Evolutionary conservation across 257 asterid species (phyloP).

Genomic region (Euphrasia confusa): DNA sequence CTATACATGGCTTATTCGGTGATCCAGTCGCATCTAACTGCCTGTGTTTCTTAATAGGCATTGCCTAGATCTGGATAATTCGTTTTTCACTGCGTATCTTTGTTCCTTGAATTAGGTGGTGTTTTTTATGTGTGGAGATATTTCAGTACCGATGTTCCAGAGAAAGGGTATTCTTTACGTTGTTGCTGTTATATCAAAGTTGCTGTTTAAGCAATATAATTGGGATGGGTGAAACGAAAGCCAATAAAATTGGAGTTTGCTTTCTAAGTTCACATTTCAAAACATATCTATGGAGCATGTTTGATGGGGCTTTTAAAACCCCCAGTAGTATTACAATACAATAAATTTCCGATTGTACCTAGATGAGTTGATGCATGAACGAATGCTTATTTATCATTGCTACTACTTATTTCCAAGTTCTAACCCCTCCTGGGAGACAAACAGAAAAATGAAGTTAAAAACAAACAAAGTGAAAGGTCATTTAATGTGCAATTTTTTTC

Average conservation of each 20-base stretch:
- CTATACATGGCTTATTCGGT: neutral
- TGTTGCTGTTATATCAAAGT: neutral
- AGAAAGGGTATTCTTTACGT: neutral
- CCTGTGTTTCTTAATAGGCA: slow-evolving; percentile 8
- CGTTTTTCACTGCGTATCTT: slow-evolving; percentile 11
- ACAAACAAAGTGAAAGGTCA: slow-evolving; percentile 6
- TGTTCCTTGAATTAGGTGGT: slow-evolving; percentile 9
- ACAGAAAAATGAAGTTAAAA: slow-evolving; percentile 7
- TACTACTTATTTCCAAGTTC: slow-evolving; percentile 1
- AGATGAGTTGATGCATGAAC: neutral
- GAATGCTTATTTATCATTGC: neutral
- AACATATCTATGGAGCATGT: slow-evolving; percentile 1
- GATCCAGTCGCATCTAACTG: neutral
- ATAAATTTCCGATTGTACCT: neutral
- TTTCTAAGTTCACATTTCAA: neutral
- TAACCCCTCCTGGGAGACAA: neutral
- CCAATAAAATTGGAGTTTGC: neutral
- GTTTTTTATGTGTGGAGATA: neutral
- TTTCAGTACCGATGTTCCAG: neutral
- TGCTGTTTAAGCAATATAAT: neutral
- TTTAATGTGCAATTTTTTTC: slow-evolving; percentile 17
- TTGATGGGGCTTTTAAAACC: no score
- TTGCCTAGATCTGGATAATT: neutral
- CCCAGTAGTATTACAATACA: no score
- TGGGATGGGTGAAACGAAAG: neutral